A percentile compares a stretch with the other conserved stretches of the same genome.
phyloP scores from a whole-genome alignment of 345 rosid species.

The Citrus medica region DNA sequence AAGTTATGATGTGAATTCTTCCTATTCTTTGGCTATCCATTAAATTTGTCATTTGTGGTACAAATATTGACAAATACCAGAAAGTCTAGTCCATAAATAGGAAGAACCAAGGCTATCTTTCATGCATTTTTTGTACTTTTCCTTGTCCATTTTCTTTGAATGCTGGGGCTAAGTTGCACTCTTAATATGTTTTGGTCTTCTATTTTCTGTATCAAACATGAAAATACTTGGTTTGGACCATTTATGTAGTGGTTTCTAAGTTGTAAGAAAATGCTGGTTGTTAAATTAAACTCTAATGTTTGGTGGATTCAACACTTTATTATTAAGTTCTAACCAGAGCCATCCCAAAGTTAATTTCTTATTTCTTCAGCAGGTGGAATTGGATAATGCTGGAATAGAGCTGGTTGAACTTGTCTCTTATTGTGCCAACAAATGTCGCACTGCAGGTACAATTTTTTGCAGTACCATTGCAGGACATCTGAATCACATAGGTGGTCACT shows the following conservation, averaged over 20 bases:
- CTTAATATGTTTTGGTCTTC: background rate
- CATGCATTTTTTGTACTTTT: background rate
- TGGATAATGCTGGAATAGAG: constrained; percentile 32
- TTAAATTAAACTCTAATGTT: background rate
- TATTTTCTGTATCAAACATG: constrained; percentile 1
- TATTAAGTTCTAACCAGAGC: background rate
- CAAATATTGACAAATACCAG: background rate
- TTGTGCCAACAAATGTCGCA: constrained; percentile 62
- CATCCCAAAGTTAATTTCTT: background rate
- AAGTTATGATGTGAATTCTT: background rate
- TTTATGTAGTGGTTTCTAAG: background rate
- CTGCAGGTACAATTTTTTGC: constrained; percentile 39
- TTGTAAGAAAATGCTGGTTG: background rate
- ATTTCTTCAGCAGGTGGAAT: constrained; percentile 47
- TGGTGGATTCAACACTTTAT: background rate
- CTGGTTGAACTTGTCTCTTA: constrained; percentile 67
- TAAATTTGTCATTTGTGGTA: background rate
- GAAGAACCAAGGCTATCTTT: background rate
- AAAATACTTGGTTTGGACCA: background rate
- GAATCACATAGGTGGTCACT: constrained; percentile 37
- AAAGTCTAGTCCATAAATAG: background rate
- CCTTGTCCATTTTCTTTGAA: background rate
- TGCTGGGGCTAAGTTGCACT: background rate
- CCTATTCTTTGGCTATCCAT: background rate
- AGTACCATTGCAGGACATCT: constrained; percentile 47